A percentile compares a stretch with the other conserved stretches of the same genome.
These are phyloP conservation scores for Penicillium palitans DNA, from an alignment of 2,329 filamentous ascomycete species.

Conservation along the genomic window DNA sequence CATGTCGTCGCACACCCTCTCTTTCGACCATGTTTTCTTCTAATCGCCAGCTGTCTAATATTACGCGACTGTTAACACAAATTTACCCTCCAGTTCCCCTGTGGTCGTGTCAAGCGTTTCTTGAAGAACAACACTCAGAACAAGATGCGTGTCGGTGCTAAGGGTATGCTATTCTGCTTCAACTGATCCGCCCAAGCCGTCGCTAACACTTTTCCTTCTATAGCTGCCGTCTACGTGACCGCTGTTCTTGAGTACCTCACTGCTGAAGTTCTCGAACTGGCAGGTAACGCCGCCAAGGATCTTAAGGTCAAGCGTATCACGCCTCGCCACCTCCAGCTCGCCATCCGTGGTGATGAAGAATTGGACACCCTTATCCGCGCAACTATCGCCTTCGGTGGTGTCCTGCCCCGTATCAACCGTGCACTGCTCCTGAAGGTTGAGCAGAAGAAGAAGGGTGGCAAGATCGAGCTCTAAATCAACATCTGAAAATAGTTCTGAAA, in stretches of 20 bases:
- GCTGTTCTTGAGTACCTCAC: conserved; percentile 98
- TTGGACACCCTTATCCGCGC: conserved; percentile 95
- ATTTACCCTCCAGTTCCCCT: conserved; percentile 74
- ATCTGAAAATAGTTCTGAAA: conserved; percentile 8
- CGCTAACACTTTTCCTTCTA: conserved; percentile 13
- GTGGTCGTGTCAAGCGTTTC: conserved; percentile 99
- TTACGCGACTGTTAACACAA: conserved; percentile 25
- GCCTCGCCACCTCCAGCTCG: conserved; percentile 93
- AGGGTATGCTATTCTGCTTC: conserved; percentile 51
- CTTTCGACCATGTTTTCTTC: not conserved
- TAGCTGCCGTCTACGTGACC: conserved; percentile 93
- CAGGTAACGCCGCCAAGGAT: conserved; percentile 98
- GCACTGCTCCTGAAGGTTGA: conserved; percentile 93
- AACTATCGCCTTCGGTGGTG: conserved; percentile 97
- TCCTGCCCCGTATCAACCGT: conserved; percentile 97
- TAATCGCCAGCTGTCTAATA: not conserved
- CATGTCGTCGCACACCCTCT: conserved; percentile 14
- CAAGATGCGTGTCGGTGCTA: conserved; percentile 99
- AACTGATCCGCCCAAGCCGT: not conserved
- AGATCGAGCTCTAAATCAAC: conserved; percentile 8
- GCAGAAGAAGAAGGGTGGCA: conserved; percentile 82
- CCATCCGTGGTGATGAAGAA: conserved; percentile 97
- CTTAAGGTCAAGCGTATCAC: conserved; percentile 99
- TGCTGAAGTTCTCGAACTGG: conserved; percentile 94
- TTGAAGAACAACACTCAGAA: conserved; percentile 99